Conservation (phyloP, 148 eudicot species). For the Rhododendron ovatum region DNA sequence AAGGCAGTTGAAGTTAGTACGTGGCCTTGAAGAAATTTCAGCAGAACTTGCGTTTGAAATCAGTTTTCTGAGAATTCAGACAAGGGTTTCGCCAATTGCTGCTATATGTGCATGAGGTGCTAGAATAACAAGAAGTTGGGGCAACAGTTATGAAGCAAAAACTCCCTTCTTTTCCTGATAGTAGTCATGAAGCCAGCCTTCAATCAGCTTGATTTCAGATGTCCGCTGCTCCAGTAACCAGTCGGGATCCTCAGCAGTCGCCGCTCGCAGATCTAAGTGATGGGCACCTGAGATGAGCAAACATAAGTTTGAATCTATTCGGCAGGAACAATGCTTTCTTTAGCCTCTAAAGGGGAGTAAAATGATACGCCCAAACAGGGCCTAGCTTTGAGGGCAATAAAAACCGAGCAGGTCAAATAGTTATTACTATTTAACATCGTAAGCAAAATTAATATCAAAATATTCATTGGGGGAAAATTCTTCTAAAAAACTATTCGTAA, state of each 20-base stretch:
- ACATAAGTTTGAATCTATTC: not conserved
- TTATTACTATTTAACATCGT: not conserved
- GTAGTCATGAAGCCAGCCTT: conserved; percentile 64
- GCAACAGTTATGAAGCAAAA: not conserved
- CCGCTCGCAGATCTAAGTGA: conserved; percentile 81
- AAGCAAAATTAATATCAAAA: not conserved
- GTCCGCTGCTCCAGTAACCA: conserved; percentile 79
- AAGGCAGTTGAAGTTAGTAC: not conserved
- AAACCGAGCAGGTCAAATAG: not conserved
- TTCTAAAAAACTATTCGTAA: not conserved
- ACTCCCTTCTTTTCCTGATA: conserved; percentile 17
- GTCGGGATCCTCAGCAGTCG: conserved; percentile 68
- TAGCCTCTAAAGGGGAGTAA: not conserved
- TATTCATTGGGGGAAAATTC: not conserved
- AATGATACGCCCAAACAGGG: not conserved
- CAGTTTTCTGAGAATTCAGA: not conserved
- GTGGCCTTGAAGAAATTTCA: not conserved
- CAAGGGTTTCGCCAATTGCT: not conserved
- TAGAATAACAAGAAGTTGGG: not conserved
- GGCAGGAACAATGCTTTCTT: not conserved
- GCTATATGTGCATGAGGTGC: not conserved
- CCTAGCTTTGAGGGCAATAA: not conserved
- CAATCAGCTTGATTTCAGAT: conserved; percentile 56
- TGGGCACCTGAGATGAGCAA: conserved; percentile 63
- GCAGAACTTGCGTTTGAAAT: not conserved